Conservation (phyloP, 208 protist genomes). For the Polymyxa betae region DNA sequence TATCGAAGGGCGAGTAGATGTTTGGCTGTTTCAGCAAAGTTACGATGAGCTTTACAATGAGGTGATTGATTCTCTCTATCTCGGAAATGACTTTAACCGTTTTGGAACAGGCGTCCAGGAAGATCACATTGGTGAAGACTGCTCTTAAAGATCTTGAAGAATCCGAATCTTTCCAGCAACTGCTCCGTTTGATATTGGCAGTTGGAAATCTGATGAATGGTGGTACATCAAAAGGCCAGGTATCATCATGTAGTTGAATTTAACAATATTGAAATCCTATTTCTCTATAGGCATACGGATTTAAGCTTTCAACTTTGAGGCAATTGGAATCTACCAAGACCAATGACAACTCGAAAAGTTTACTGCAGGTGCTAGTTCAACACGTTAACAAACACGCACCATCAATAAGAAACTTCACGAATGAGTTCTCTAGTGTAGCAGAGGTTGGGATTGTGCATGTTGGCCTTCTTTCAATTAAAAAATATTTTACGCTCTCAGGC, state of each 20-base stretch:
- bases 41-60: conserved; percentile 20
- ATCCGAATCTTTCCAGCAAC: conserved; percentile 26
- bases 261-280: not conserved
- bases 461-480: not conserved
- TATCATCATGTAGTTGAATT: not conserved
- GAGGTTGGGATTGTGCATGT: not conserved
- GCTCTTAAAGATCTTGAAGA: not conserved
- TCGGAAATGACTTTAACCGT: not conserved
- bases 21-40: conserved; percentile 51
- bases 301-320: conserved; percentile 1
- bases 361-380: conserved; percentile 32
- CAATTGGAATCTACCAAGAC: conserved; percentile 47
- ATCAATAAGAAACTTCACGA: not conserved
- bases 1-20: conserved; percentile 28
- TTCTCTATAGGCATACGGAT: conserved; percentile 7
- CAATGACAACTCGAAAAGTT: conserved; percentile 30
- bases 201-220: conserved; percentile 46
- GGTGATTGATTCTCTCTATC: not conserved
- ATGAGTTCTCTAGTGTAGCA: not conserved
- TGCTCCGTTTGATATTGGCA: conserved; percentile 28
- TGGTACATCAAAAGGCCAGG: conserved; percentile 12
- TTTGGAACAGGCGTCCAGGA: not conserved
- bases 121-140: not conserved
- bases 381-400: conserved; percentile 51
- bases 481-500: conserved; percentile 15